phyloP scores from a whole-genome alignment of 2,329 filamentous ascomycete species.

The Phymatotrichopsis omnivora region DNA sequence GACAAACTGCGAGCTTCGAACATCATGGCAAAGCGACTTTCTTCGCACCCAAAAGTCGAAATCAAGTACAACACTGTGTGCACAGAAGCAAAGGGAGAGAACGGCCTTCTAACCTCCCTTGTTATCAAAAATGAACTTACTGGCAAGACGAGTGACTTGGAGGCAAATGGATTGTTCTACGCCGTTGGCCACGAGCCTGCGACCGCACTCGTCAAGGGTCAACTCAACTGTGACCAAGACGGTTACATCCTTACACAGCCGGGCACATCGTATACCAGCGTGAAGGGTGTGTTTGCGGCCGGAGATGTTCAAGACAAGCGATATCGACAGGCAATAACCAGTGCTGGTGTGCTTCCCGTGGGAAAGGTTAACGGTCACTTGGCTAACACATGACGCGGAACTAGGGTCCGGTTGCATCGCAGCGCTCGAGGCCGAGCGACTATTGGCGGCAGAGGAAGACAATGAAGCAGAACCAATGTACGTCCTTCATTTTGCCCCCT shows the following conservation, averaged over 20 bases:
- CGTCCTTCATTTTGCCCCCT: conserved; percentile 1
- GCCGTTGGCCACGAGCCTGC: conserved; percentile 95
- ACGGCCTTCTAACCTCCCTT: conserved; percentile 78
- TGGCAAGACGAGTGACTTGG: conserved; percentile 69
- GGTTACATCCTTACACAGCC: conserved; percentile 85
- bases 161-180: conserved; percentile 91
- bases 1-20: conserved; percentile 79
- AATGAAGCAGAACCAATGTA: conserved; percentile 31
- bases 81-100: conserved; percentile 73
- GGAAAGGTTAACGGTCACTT: conserved; percentile 14
- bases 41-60: conserved; percentile 78
- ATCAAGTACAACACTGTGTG: conserved; percentile 77
- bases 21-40: conserved; percentile 80
- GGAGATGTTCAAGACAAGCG: conserved; percentile 98
- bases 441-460: conserved; percentile 55
- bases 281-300: conserved; percentile 89
- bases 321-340: conserved; percentile 95
- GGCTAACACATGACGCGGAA: background rate
- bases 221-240: conserved; percentile 78
- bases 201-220: conserved; percentile 78
- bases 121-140: conserved; percentile 69
- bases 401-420: conserved; percentile 87
- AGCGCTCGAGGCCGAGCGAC: conserved; percentile 92
- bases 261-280: conserved; percentile 75
- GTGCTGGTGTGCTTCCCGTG: conserved; percentile 59